Conservation (phyloP, 495 filamentous ascomycete species). For the Xylaria castorea region DNA sequence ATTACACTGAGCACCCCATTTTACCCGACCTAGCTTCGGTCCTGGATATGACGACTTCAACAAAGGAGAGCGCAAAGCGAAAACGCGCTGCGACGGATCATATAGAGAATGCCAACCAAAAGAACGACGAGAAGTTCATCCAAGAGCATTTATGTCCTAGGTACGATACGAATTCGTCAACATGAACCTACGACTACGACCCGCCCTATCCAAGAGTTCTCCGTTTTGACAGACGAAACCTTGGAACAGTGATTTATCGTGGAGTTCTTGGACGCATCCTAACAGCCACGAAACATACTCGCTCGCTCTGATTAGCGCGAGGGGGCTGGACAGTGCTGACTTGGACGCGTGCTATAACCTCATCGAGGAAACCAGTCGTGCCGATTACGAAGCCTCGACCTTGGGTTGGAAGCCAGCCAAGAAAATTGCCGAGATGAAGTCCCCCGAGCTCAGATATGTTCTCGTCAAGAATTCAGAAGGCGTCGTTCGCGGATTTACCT, state of each 20-base stretch:
- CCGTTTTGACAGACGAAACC: neutral
- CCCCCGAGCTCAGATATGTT: conserved; percentile 72
- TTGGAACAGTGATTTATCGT: conserved; percentile 38
- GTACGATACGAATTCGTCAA: conserved; percentile 35
- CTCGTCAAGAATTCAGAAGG: conserved; percentile 54
- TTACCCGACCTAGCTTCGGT: neutral
- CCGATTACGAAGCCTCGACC: conserved; percentile 69
- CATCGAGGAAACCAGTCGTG: conserved; percentile 70
- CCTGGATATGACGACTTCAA: neutral
- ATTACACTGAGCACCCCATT: no score
- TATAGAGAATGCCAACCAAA: conserved; percentile 52
- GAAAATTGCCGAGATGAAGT: conserved; percentile 78
- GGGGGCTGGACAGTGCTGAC: conserved; percentile 56
- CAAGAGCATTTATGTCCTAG: conserved; percentile 49
- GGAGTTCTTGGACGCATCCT: conserved; percentile 55
- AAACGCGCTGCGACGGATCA: conserved; percentile 44
- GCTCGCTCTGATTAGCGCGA: conserved; percentile 56
- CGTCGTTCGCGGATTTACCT: conserved; percentile 70
- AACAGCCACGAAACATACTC: conserved; percentile 45
- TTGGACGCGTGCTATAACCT: conserved; percentile 73
- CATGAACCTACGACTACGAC: conserved; percentile 1
- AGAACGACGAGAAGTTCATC: conserved; percentile 54
- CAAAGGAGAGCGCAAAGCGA: conserved; percentile 38
- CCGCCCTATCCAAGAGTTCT: neutral
- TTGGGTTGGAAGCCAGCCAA: conserved; percentile 71